Evolutionary conservation across 2,329 filamentous ascomycete species (phyloP).

Genomic region (Ophiostoma tasmaniense): DNA sequence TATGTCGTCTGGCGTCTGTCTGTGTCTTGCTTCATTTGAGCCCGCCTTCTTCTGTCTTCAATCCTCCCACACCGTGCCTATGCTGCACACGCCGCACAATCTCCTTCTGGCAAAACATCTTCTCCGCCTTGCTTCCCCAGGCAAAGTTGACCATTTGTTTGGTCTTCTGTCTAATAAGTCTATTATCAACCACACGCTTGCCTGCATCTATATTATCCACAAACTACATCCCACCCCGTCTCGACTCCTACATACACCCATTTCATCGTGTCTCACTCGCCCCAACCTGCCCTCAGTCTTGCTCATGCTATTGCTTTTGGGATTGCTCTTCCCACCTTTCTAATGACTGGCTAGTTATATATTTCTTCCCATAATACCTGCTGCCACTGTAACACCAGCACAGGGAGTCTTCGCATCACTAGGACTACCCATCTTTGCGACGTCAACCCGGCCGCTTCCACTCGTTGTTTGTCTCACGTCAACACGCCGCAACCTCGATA

Average conservation of each 20-base stretch:
- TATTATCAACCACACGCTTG: not conserved
- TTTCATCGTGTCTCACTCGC: not conserved
- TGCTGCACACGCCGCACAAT: not conserved
- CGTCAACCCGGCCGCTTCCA: not conserved
- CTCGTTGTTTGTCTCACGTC: not conserved
- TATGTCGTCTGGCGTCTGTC: not conserved
- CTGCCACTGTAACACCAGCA: slow-evolving; percentile 8
- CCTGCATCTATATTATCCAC: not conserved
- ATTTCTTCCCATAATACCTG: slow-evolving; percentile 4
- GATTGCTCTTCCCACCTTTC: not conserved
- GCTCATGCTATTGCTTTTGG: not conserved
- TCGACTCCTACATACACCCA: not conserved
- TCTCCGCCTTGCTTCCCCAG: not conserved
- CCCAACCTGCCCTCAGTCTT: not conserved
- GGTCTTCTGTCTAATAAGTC: not conserved
- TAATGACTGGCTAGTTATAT: not conserved
- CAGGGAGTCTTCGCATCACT: not conserved
- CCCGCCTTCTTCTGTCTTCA: not conserved
- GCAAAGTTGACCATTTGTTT: not conserved
- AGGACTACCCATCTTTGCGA: not conserved
- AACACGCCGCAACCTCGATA: not conserved
- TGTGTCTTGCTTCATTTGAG: not conserved
- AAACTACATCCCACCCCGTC: not conserved
- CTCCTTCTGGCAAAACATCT: not conserved
- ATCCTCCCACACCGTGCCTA: not conserved